Conservation (phyloP, 345 rosid species). For the Brassica rapa region DNA sequence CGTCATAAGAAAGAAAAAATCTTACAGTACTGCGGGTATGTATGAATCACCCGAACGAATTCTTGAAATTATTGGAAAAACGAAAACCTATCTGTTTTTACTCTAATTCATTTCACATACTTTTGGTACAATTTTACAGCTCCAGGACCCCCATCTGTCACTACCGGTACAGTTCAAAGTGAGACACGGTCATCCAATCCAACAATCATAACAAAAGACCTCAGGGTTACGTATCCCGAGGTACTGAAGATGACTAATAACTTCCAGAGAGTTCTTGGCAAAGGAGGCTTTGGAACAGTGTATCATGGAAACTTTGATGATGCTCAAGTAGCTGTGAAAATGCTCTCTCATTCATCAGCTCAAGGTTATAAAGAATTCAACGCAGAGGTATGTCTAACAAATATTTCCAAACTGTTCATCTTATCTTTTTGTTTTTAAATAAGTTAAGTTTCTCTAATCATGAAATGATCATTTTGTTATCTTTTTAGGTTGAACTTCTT, state of each 20-base stretch:
- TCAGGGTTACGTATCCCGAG: slow-evolving; percentile 26
- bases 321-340: slow-evolving; percentile 43
- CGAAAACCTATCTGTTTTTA: background rate
- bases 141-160: background rate
- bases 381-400: slow-evolving; percentile 37
- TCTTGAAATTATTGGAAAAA: background rate
- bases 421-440: background rate
- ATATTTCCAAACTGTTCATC: no score
- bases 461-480: background rate
- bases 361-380: slow-evolving; percentile 45
- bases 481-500: slow-evolving; percentile 48
- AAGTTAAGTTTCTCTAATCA: background rate
- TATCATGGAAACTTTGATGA: slow-evolving; percentile 37
- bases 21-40: background rate
- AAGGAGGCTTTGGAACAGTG: slow-evolving; percentile 45
- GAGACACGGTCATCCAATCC: slow-evolving; percentile 14
- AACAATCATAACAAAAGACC: slow-evolving; percentile 31
- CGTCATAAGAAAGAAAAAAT: background rate
- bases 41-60: background rate
- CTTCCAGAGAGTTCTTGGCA: slow-evolving; percentile 37
- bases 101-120: no score
- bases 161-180: background rate
- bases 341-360: slow-evolving; percentile 40
- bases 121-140: background rate
- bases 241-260: slow-evolving; percentile 37